A percentile compares a stretch with the other conserved stretches of the same genome.
phyloP scores from a whole-genome alignment of 1,139 yeast genomes.

The Lodderomyces metapsilosis region DNA sequence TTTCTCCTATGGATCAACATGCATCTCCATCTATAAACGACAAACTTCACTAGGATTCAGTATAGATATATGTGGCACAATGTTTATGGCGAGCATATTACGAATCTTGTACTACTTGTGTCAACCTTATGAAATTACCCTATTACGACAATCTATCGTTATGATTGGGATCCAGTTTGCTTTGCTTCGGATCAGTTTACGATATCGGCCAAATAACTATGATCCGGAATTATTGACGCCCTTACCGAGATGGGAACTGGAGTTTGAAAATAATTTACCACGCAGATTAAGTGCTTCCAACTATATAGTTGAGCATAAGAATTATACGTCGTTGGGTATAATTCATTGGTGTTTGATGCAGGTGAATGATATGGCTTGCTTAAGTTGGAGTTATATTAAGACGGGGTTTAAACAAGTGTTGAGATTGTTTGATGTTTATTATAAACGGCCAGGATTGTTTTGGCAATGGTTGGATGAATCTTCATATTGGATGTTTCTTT shows the following conservation, averaged over 20 bases:
- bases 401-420: conserved; percentile 31
- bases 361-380: background rate
- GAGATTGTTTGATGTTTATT: conserved; percentile 67
- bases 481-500: conserved; percentile 66
- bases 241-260: conserved; percentile 29
- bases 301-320: conserved; percentile 10
- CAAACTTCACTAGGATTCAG: conserved; percentile 77
- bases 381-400: conserved; percentile 8
- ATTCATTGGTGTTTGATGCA: conserved; percentile 5
- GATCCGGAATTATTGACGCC: conserved; percentile 41
- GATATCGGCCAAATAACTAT: conserved; percentile 50
- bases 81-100: conserved; percentile 75
- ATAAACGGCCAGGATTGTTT: conserved; percentile 61
- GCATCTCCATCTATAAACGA: conserved; percentile 61
- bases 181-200: conserved; percentile 60
- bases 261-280: conserved; percentile 25
- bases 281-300: conserved; percentile 16
- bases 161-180: conserved; percentile 76
- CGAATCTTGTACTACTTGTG: conserved; percentile 75
- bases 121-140: conserved; percentile 73
- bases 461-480: conserved; percentile 82
- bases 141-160: conserved; percentile 71
- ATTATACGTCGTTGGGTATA: conserved; percentile 11
- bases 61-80: conserved; percentile 85
- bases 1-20: conserved; percentile 82